Conservation (phyloP, 2,329 filamentous ascomycete genomes). For the Aurifilum marmelostoma region DNA sequence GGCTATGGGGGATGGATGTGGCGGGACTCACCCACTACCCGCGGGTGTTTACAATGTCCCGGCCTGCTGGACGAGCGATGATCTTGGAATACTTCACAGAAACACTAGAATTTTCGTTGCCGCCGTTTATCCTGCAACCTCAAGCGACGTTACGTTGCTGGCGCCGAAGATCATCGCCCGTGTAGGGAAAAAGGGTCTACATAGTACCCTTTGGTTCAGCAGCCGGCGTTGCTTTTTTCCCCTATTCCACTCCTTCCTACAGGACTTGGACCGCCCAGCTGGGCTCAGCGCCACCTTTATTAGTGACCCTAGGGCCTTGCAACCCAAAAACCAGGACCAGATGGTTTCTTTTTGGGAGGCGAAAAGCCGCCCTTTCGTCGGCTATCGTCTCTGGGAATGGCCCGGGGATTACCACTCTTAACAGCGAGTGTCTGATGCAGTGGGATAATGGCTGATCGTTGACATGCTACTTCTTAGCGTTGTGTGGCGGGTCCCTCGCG, state of each 20-base stretch:
- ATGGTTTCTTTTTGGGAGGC: not conserved
- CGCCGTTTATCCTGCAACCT: not conserved
- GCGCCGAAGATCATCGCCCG: conserved; percentile 3
- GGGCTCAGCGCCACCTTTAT: not conserved
- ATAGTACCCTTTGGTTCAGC: not conserved
- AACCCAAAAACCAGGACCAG: not conserved
- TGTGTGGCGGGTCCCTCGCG: conserved; percentile 2
- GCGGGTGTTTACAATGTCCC: not conserved
- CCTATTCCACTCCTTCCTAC: not conserved
- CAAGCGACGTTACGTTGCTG: conserved; percentile 6
- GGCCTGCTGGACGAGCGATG: conserved; percentile 19
- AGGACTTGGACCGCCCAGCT: not conserved
- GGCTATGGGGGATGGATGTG: not conserved
- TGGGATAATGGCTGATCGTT: not conserved
- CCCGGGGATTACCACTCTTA: not conserved
- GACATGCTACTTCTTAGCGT: not conserved
- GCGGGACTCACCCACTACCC: not conserved
- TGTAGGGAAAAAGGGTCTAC: conserved; percentile 16
- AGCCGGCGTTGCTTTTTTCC: not conserved
- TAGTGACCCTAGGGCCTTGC: not conserved
- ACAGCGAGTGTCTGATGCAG: not conserved
- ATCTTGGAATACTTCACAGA: conserved; percentile 25
- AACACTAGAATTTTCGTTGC: conserved; percentile 19
- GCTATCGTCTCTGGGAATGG: conserved; percentile 2
- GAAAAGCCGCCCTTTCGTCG: not conserved